Base-by-base conservation (phyloP, 2,329 filamentous ascomycete species). In the Talaromyces marneffei region DNA sequence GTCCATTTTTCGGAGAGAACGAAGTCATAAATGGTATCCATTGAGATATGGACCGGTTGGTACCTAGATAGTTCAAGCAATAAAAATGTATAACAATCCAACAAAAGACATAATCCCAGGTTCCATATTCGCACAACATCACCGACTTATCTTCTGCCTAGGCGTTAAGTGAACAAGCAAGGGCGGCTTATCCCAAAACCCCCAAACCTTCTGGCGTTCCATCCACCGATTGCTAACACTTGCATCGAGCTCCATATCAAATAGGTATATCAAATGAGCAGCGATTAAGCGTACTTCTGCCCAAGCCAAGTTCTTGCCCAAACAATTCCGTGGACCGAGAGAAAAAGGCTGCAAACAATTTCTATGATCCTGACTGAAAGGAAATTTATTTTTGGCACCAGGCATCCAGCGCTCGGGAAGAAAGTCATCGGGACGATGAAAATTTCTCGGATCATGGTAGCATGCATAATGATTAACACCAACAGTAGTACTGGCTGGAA, bases 341-440 rank as follows among this genome's bases (percentile, higher is more conserved):
- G 35, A 29, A 16, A 59, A 59, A 2, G 56, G 56, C 16, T 48
- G 56, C 18, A 48, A 10, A 35, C 20, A 39, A 14, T 40, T 29
- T n/a, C 56, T 23, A 2, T 25, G 10, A 44, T 59, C 56, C 3
- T 37, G 23, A 33, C 31, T n/a, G 42, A 59, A 59, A 18, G 40
- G 56, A 14, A 12, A 44, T 3, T 33, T 7, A 29, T 23, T 16
- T 23, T 18, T 10, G 10, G 39, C 23, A 25, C 27, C 12, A 8
- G 56, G 56, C 25, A 59, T 29, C 73, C 78, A 83, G 0, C 81
- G 72, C 65, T 83, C 79, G 0, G 70, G 70, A 4, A 55, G 25
- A 50, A 66, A 72, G 1, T 35, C 46, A 10, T 66, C 37, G 0
- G 70, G 61, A 2, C 54, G 16, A 7, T 46, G 5, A 50, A 70